Conservation (phyloP, 2,329 filamentous ascomycete species). For the Neophaeococcomyces mojaviensis region DNA sequence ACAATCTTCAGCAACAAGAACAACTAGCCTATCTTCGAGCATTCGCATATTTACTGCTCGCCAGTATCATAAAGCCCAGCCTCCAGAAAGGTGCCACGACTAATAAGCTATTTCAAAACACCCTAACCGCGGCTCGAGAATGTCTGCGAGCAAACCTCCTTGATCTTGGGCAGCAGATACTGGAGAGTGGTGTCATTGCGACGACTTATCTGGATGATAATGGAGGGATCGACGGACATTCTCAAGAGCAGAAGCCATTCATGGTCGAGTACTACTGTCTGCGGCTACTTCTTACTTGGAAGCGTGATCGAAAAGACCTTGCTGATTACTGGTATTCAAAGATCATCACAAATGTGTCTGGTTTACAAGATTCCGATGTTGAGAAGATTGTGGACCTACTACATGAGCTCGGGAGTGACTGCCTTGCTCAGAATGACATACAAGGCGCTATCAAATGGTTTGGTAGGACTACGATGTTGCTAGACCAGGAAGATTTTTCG, state of each 20-base stretch:
- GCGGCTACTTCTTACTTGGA: constrained; percentile 47
- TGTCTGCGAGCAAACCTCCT: constrained; percentile 52
- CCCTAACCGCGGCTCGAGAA: constrained; percentile 56
- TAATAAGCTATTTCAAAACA: constrained; percentile 57
- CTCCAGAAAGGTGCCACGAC: constrained; percentile 21
- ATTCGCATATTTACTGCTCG: constrained; percentile 62
- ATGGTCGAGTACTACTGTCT: constrained; percentile 2
- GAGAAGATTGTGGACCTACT: constrained; percentile 62
- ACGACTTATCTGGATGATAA: constrained; percentile 31
- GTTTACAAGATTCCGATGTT: constrained; percentile 41
- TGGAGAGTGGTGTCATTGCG: constrained; percentile 54
- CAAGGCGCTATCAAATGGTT: constrained; percentile 63
- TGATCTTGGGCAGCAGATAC: constrained; percentile 50
- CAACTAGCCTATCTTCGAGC: constrained; percentile 28
- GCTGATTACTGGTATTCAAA: constrained; percentile 72
- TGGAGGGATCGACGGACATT: background rate
- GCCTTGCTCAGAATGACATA: constrained; percentile 47
- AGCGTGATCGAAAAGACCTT: constrained; percentile 63
- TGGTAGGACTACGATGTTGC: constrained; percentile 54
- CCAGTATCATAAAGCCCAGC: constrained; percentile 40
- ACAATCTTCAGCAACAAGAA: background rate
- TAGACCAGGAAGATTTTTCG: constrained; percentile 51
- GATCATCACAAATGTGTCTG: constrained; percentile 31
- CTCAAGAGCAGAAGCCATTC: background rate
- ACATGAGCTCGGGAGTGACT: constrained; percentile 62